These are phyloP conservation scores for Crithidia brevicula DNA, from an alignment of 208 protist genomes.

Conservation along the genomic window DNA sequence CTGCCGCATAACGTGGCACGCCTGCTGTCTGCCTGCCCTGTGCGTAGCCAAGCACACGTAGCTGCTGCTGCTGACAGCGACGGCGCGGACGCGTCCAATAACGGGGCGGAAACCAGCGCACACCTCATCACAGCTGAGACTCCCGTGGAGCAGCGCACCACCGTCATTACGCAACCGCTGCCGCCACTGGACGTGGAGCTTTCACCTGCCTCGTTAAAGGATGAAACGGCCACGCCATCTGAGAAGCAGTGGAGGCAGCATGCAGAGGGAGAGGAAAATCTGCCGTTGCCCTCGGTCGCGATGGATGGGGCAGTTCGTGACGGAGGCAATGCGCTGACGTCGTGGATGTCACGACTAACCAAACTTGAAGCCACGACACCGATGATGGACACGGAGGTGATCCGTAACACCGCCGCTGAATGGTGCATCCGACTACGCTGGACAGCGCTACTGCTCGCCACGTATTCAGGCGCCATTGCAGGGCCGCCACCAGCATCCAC, in stretches of 20 bases:
- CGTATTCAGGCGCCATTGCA: neutral
- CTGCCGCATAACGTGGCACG: neutral
- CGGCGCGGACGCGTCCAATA: no score
- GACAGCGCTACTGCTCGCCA: constrained; percentile 24
- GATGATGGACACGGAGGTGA: neutral
- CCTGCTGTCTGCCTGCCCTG: neutral
- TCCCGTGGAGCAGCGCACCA: constrained; percentile 31
- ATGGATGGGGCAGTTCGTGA: neutral
- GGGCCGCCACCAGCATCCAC: neutral
- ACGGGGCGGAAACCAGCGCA: neutral
- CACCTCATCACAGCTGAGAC: constrained; percentile 3
- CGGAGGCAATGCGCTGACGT: neutral
- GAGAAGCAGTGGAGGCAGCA: neutral
- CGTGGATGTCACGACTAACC: constrained; percentile 13
- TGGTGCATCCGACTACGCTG: constrained; percentile 34
- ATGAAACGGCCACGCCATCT: neutral
- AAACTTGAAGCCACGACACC: neutral
- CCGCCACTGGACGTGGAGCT: constrained; percentile 9
- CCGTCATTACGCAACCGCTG: constrained; percentile 10
- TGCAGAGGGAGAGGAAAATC: neutral
- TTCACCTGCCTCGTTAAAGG: neutral
- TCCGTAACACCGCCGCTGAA: constrained; percentile 18
- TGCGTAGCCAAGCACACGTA: no score
- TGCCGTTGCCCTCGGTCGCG: neutral
- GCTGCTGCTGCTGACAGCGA: no score